Base-by-base conservation (phyloP, 805 yeast genomes). In the Candida sonorensis region DNA sequence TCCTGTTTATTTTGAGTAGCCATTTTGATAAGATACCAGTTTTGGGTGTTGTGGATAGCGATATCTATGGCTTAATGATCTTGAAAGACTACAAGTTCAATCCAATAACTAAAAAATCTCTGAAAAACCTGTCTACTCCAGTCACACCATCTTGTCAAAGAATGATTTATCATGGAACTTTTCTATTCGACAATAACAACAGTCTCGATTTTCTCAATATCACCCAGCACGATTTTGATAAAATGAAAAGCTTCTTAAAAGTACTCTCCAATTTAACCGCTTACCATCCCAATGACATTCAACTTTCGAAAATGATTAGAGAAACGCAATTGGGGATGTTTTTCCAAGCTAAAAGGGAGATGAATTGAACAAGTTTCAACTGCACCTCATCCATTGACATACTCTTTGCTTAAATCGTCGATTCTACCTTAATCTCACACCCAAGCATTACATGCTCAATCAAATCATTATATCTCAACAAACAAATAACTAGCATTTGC, bases 41-140 rank as follows among this genome's bases (percentile, higher is more conserved):
- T 1, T 47, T 50, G 14, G 75, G 69, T 1, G 59, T 72, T 21
- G 75, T 77, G 17, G 87, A 80, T 48, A 67, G 80, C 11, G 87
- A 80, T 42, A 70, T 81, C 3, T 74, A 74, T 48, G 87, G 87
- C 0, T 46, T 76, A 8, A 62, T 64, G 41, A 79, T 79, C 21
- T 55, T 65, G 35, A 46, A 60, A 17, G 68, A 66, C 34, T 66
- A 46, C 52, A 48, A 41, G 29, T 43, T 43, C 18, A 42, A 36
- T 8, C 35, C 40, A 3, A n/a, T n/a, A n/a, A n/a, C n/a, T n/a
- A n/a, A n/a, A n/a, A n/a, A n/a, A n/a, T n/a, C n/a, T n/a, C n/a
- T n/a, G n/a, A n/a, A n/a, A n/a, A n/a, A n/a, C n/a, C 22, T 37
- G 1, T 34, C 39, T 22, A 35, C 26, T 22, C 30, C 29, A 31